Evolutionary conservation across 257 asterid species (phyloP).

Genomic region (Solanum chaucha): DNA sequence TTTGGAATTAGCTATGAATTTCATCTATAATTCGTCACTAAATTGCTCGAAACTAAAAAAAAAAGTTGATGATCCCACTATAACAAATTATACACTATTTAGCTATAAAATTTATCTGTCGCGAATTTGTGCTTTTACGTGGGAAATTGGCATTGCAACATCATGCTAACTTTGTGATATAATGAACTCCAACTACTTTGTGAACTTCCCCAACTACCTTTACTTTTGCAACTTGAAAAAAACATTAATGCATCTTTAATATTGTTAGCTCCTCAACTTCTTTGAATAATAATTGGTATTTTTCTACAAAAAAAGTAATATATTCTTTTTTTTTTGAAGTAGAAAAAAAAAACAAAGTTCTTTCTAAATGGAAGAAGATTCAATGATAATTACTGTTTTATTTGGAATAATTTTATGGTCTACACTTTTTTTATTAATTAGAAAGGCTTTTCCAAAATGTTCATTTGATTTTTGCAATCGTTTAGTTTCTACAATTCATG

Average conservation of each 20-base stretch:
- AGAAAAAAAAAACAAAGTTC: background rate
- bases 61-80: background rate
- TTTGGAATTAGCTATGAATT: background rate
- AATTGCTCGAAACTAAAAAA: background rate
- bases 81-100: background rate
- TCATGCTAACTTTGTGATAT: background rate
- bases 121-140: background rate
- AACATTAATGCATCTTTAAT: background rate
- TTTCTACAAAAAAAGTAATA: background rate
- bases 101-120: background rate
- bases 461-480: conserved; percentile 66
- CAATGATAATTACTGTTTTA: conserved; percentile 12
- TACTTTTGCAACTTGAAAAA: background rate
- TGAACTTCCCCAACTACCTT: background rate
- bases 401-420: conserved; percentile 42
- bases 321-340: background rate
- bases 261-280: background rate
- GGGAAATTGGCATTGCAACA: background rate
- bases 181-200: conserved; percentile 1
- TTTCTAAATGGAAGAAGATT: conserved; percentile 41
- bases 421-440: conserved; percentile 20
- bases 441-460: conserved; percentile 16
- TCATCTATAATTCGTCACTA: background rate
- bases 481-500: conserved; percentile 45
- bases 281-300: background rate